Evolutionary conservation across 805 yeast genomes (phyloP), one percentile per base, ranked within the genome.

Genomic region (Starmerella geochares): DNA sequence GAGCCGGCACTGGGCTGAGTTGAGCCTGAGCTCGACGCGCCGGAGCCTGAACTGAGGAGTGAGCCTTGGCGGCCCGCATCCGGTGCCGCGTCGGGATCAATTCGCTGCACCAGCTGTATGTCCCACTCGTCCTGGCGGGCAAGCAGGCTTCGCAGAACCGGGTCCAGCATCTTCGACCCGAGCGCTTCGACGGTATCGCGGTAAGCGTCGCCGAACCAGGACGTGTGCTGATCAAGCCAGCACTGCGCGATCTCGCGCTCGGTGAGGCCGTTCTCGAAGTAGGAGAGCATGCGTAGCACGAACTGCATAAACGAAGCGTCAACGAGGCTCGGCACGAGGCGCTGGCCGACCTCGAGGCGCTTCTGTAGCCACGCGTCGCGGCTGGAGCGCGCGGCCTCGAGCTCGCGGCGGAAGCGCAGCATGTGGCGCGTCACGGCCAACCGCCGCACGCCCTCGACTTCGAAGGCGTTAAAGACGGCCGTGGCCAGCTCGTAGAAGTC

Each of bases 261-360:
- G 19, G 44, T 40, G 24, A 40, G 32, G 3, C 44, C 44, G 23
- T 40, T 27, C 2, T 17, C 31, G 25, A 19, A 40, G 24, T 17
- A 27, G 23, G 44, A 25, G 16, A 40, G 33, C 44, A 40, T 16
- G 33, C 44, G 44, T n/a, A 40, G 24, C 3, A 40, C 33, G 17
- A 40, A 40, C 33, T 40, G 44, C 44, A 40, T 40, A 32, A 40
- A 40, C 32, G 44, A 8, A n/a, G 44, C 32, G 24, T 40, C 44
- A 8, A 40, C 33, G 13, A 40, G 44, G 24, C 44, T 27, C 24
- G 44, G 44, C 4, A 40, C 24, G 10, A 27, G n/a, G 10, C 33
- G 44, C 9, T 25, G 24, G 5, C 33, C 44, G 33, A 10, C 24
- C 11, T 27, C 21, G 16, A 40, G 20, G 11, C 44, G 33, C n/a